Conservation (phyloP, 164 flowering plant genomes). For the Magnolia changhungtana region DNA sequence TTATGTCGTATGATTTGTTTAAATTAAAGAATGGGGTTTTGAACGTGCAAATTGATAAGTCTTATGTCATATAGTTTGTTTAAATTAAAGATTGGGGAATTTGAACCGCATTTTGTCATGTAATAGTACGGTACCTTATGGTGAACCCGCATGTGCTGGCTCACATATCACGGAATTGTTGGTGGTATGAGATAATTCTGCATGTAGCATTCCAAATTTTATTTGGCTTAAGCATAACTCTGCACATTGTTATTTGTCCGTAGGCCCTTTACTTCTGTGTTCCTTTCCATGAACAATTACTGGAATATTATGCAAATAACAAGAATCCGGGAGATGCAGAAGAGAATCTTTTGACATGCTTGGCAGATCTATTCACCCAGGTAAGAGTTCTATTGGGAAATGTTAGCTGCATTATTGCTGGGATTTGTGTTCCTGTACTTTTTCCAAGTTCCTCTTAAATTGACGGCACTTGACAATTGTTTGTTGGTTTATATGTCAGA, state of each 20-base stretch:
- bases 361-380: conserved; percentile 91
- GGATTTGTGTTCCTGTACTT: neutral
- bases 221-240: neutral
- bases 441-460: neutral
- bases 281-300: conserved; percentile 92
- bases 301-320: conserved; percentile 75
- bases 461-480: neutral
- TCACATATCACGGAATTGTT: no score
- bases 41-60: no score
- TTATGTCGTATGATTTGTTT: no score
- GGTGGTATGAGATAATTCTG: no score
- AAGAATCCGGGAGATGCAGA: conserved; percentile 70
- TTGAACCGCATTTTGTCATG: no score
- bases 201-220: neutral
- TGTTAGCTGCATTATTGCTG: neutral
- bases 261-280: conserved; percentile 97
- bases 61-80: no score
- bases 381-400: conserved; percentile 27
- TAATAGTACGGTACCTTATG: no score
- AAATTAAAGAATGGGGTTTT: no score
- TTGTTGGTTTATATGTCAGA: neutral
- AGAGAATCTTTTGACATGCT: conserved; percentile 90
- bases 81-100: no score
- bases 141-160: no score
- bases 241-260: neutral